Evolutionary conservation across 441 rosid genomes (phyloP), one percentile per base, ranked within the genome.

Genomic region (Kokia cookei): DNA sequence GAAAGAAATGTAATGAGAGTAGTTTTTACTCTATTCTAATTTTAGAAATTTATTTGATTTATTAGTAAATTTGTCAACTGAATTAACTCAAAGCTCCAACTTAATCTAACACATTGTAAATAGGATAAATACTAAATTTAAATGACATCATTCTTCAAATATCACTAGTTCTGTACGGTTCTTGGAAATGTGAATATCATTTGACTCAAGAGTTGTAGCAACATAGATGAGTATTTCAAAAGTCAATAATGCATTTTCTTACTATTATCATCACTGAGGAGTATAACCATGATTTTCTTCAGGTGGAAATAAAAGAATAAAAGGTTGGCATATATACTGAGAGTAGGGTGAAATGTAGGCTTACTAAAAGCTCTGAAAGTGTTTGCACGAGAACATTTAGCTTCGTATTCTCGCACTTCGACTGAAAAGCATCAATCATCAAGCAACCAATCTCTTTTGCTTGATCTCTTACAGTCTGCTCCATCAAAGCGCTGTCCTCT

Each of bases 321-420:
- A n/a, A 3, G 22, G 12, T 43, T 43, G 0, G 14, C 32, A 65
- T 11, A 43, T 43, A 65, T 22, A 1, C 9, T n/a, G 8, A 54
- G 47, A 35, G 50, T 12, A 55, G 60, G 22, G 61, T 55, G 4
- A 19, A 35, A 11, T 32, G 11, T 14, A 71, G 42, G 59, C 74
- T 71, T 58, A 71, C 65, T 42, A 71, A 7, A 42, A 40, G 7
- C 27, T 17, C 55, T 1, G 74, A 71, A 60, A 71, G 65, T 43
- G 50, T 58, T 43, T 71, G 74, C 27, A 59, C 43, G 47, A 71
- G 66, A 57, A 60, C 54, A 71, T 71, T 71, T 71, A 58, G 74
- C 74, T 42, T 71, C 26, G 43, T 42, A 42, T 24, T 1, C 12
- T 71, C 26, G 2, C 19, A 2, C 73, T 55, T 70, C 64, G 55